Evolutionary conservation across 2,329 filamentous ascomycete species (phyloP), one percentile per base, ranked within the genome.

Genomic region (Xylaria sp.): DNA sequence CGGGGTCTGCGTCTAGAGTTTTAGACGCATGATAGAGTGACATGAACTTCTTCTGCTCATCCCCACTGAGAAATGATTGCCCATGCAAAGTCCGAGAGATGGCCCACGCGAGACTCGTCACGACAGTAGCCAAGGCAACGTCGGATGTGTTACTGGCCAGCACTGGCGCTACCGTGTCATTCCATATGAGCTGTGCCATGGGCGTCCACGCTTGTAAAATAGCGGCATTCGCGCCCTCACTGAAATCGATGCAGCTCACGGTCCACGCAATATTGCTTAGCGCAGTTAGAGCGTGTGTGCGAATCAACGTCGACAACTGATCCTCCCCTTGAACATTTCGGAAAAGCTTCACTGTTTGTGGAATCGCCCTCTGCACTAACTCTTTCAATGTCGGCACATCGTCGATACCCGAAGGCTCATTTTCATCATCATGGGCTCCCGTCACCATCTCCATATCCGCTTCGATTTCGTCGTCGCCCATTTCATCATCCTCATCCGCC

Each of bases 241-340:
- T 77, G 68, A 87, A 87, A 73, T 88, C 85, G 67, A 87, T 77
- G 68, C 83, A 83, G 8, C 85, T 87, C 40, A 88, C 78, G 10
- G 87, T 87, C 87, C 88, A 90, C 54, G 87, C 80, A 54, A 90
- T 84, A 74, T 90, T 90, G 78, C 85, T 89, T 60, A 90, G 79
- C 15, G 86, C 82, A 2, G 85, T 83, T 23, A 90, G 75, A 17
- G 87, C 83, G 66, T 83, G 80, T 19, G 74, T 74, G 64, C 84
- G 84, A 40, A 88, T 75, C 6, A 77, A 71, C 11, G 79, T 55
- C 6, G 70, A 72, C 15, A 76, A 70, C 29, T 80, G 78, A 19
- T 81, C 79, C 55, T 77, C 75, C 9, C 72, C 70, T 9, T 79
- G 73, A 55, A 76, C 77, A 33, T 79, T 75, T 19, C 84, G 78